Conservation (phyloP, 257 asterid genomes). For the Nicotiana undulata region DNA sequence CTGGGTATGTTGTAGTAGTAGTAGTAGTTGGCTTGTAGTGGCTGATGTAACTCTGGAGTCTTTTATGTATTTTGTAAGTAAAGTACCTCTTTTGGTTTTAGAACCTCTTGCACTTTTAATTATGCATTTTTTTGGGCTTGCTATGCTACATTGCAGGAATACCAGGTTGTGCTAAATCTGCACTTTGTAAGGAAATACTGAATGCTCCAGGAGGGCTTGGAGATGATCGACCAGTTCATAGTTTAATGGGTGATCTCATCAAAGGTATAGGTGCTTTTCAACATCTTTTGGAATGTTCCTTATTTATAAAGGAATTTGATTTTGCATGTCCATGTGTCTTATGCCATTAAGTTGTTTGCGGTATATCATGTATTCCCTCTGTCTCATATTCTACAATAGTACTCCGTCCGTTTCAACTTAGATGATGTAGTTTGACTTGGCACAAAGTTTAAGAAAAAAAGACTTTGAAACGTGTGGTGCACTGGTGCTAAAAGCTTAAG, state of each 20-base stretch:
- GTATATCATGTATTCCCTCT: neutral
- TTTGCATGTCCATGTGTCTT: conserved; percentile 3
- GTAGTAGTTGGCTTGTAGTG: neutral
- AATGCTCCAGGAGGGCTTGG: conserved; percentile 63
- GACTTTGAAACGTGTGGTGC: too few species aligned
- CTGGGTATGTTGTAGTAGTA: too few species aligned
- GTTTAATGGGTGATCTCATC: conserved; percentile 95
- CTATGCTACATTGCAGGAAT: conserved; percentile 47
- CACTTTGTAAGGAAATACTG: conserved; percentile 81
- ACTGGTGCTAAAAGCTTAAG: too few species aligned
- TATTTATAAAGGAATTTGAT: neutral
- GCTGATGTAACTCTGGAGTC: neutral
- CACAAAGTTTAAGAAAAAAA: too few species aligned
- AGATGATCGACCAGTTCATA: conserved; percentile 82
- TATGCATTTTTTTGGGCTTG: conserved; percentile 21
- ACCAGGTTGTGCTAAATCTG: conserved; percentile 99
- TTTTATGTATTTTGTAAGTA: neutral
- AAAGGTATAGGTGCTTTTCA: conserved; percentile 49
- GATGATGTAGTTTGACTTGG: too few species aligned
- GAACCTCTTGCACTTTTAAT: neutral
- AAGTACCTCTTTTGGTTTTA: neutral
- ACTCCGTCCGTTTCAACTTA: too few species aligned
- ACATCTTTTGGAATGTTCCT: neutral
- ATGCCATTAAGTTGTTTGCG: neutral
- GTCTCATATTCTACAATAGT: neutral